Percentiles rank a stretch among this genome's conserved stretches.
Evolutionary conservation across 768 basidiomycete species (phyloP).

Genomic region (Polyporus arcularius): DNA sequence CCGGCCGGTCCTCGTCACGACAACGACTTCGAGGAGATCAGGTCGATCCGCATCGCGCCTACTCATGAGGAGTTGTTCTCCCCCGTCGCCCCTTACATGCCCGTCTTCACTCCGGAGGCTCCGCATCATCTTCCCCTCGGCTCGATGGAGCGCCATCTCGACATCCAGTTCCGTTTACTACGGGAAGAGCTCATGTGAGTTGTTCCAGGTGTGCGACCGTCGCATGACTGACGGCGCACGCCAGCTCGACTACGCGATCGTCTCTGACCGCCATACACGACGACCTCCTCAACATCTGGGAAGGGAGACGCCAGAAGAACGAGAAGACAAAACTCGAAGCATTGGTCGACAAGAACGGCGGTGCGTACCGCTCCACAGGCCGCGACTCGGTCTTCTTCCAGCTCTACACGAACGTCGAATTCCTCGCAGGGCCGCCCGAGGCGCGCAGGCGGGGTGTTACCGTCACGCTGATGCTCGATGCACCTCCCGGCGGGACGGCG

Average conservation of each 20-base stretch:
- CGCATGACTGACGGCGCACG: background rate
- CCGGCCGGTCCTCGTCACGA: slow-evolving; percentile 61
- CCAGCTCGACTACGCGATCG: slow-evolving; percentile 10
- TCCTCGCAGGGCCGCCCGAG: slow-evolving; percentile 44
- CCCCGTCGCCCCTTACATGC: slow-evolving; percentile 53
- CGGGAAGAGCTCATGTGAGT: slow-evolving; percentile 70
- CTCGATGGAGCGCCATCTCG: slow-evolving; percentile 67
- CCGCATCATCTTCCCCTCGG: slow-evolving; percentile 60
- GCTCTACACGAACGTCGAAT: slow-evolving; percentile 32
- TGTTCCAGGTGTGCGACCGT: background rate
- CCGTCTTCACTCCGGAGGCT: slow-evolving; percentile 57
- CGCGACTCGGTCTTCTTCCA: slow-evolving; percentile 22
- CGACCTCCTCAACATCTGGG: slow-evolving; percentile 37
- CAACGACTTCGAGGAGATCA: slow-evolving; percentile 61
- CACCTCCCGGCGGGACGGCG: slow-evolving; percentile 55
- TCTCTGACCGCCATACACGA: slow-evolving; percentile 49
- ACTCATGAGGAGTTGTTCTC: slow-evolving; percentile 66
- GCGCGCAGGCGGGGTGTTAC: slow-evolving; percentile 53
- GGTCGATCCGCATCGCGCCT: slow-evolving; percentile 65
- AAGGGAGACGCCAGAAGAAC: background rate
- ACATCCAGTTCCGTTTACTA: slow-evolving; percentile 74
- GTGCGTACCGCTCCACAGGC: slow-evolving; percentile 11
- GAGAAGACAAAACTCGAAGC: slow-evolving; percentile 8
- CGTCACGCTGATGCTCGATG: slow-evolving; percentile 44
- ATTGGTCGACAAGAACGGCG: slow-evolving; percentile 28